phyloP scores from a whole-genome alignment of 140 eudicot species.

The Senecio squalidus region DNA sequence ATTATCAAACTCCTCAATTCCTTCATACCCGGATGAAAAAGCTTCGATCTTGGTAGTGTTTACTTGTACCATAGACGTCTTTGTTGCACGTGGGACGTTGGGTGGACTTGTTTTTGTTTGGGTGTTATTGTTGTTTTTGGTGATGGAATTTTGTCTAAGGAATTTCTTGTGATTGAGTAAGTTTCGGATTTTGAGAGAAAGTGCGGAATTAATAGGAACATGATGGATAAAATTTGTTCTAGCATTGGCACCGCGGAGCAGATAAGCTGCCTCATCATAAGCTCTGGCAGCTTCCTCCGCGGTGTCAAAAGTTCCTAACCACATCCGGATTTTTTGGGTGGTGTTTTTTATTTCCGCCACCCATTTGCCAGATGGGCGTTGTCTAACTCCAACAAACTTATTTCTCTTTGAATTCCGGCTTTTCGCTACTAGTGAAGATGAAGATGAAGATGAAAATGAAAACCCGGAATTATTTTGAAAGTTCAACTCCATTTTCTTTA shows the following conservation, averaged over 20 bases:
- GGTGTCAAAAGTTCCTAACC: conserved; percentile 86
- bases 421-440: conserved; percentile 14
- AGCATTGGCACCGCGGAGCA: conserved; percentile 80
- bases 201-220: conserved; percentile 54
- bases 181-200: conserved; percentile 71
- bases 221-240: conserved; percentile 69
- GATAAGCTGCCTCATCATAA: conserved; percentile 80
- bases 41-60: conserved; percentile 11
- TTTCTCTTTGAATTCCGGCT: conserved; percentile 21
- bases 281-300: conserved; percentile 94
- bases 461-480: conserved; percentile 30
- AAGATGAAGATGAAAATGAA: conserved; percentile 20
- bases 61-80: conserved; percentile 9
- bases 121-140: conserved; percentile 10
- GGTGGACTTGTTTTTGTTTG: conserved; percentile 17
- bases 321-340: conserved; percentile 80
- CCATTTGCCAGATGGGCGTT: conserved; percentile 92
- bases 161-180: conserved; percentile 58
- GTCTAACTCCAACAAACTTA: conserved; percentile 82
- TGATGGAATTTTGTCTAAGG: conserved; percentile 28
- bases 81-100: not conserved
- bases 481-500: conserved; percentile 43
- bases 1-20: conserved; percentile 29
- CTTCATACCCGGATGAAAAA: conserved; percentile 31
- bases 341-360: conserved; percentile 94